Conservation (phyloP, 805 yeast genomes). For the Candida insectorum region DNA sequence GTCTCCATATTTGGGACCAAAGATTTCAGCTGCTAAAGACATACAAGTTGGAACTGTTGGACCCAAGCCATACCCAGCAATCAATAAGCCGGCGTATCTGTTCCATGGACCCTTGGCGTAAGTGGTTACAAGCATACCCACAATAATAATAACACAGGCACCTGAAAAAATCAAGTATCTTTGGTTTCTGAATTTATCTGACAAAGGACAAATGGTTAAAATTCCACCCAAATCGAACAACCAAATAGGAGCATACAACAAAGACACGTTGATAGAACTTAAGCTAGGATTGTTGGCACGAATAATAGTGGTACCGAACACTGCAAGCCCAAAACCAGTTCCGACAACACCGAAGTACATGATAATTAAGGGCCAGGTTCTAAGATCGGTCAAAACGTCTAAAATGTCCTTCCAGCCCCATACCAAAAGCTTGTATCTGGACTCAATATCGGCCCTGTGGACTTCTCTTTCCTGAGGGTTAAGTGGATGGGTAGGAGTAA, state of each 20-base stretch:
- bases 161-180: slow-evolving; percentile 62
- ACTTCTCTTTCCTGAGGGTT: slow-evolving; percentile 47
- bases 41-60: slow-evolving; percentile 87
- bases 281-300: slow-evolving; percentile 58
- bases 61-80: slow-evolving; percentile 85
- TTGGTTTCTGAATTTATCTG: slow-evolving; percentile 60
- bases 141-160: slow-evolving; percentile 64
- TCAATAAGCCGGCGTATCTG: slow-evolving; percentile 73
- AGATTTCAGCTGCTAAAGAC: slow-evolving; percentile 80
- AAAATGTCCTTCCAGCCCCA: slow-evolving; percentile 65
- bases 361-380: slow-evolving; percentile 77
- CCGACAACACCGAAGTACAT: slow-evolving; percentile 95
- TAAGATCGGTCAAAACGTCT: slow-evolving; percentile 53
- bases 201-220: slow-evolving; percentile 70
- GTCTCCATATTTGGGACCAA: slow-evolving; percentile 69
- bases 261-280: slow-evolving; percentile 64
- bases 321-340: slow-evolving; percentile 83
- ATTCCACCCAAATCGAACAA: slow-evolving; percentile 77
- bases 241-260: slow-evolving; percentile 89
- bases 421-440: slow-evolving; percentile 40
- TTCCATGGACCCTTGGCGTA: slow-evolving; percentile 74
- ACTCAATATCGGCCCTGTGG: slow-evolving; percentile 60
- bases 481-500: slow-evolving; percentile 46
- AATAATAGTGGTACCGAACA: slow-evolving; percentile 78
- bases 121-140: slow-evolving; percentile 73